Evolutionary conservation across 768 basidiomycete genomes (phyloP).

Genomic region (Suillus plorans): DNA sequence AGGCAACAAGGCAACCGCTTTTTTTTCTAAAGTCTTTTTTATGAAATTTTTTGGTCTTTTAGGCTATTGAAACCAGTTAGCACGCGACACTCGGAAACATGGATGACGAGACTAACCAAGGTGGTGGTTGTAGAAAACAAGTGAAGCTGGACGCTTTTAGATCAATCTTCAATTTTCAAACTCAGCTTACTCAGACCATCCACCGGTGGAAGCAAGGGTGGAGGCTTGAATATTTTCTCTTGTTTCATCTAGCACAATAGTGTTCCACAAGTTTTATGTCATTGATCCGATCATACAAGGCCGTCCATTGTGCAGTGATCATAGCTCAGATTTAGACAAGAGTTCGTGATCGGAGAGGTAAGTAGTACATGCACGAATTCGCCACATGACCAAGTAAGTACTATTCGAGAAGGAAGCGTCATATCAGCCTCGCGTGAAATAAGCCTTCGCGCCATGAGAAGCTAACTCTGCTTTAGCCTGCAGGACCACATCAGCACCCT

Average conservation of each 20-base stretch:
- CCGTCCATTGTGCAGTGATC: background rate
- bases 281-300: background rate
- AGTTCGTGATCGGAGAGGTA: conserved; percentile 5
- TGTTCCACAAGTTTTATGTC: background rate
- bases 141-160: conserved; percentile 18
- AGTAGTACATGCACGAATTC: conserved; percentile 17
- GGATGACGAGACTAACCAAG: conserved; percentile 47
- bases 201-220: background rate
- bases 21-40: conserved; percentile 71
- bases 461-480: conserved; percentile 86
- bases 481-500: conserved; percentile 15
- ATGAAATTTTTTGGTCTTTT: conserved; percentile 57
- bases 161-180: conserved; percentile 34
- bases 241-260: background rate
- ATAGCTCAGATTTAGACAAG: background rate
- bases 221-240: background rate
- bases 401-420: conserved; percentile 10
- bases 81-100: conserved; percentile 12
- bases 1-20: conserved; percentile 78
- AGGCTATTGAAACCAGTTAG: conserved; percentile 38
- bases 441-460: conserved; percentile 81
- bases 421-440: conserved; percentile 77
- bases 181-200: conserved; percentile 33
- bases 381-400: conserved; percentile 1
- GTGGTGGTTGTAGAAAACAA: conserved; percentile 63